Percentiles rank a stretch among this genome's conserved stretches.
phyloP scores from a whole-genome alignment of 2,329 filamentous ascomycete species.

The Blastomyces parvus region DNA sequence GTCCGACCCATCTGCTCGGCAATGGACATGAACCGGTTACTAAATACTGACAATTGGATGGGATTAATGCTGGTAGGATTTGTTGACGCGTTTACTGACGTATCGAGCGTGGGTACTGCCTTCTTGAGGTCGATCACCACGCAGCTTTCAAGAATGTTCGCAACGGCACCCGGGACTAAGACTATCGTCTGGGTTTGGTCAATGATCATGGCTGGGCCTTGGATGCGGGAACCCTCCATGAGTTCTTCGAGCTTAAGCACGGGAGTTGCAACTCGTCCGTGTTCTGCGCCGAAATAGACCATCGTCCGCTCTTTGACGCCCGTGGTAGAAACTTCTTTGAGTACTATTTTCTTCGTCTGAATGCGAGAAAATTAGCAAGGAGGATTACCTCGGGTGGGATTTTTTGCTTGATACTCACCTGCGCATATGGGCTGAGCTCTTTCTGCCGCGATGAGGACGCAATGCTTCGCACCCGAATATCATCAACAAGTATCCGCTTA shows the following conservation, averaged over 20 bases:
- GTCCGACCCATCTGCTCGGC: conserved; percentile 52
- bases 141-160: conserved; percentile 72
- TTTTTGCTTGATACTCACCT: conserved; percentile 28
- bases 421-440: conserved; percentile 60
- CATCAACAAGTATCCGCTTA: conserved; percentile 77
- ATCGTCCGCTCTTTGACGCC: conserved; percentile 39
- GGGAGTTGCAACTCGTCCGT: conserved; percentile 26
- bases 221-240: conserved; percentile 25
- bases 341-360: conserved; percentile 21
- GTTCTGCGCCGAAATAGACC: conserved; percentile 31
- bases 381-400: background rate
- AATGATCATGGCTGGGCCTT: conserved; percentile 73
- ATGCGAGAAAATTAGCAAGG: conserved; percentile 25
- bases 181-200: conserved; percentile 73
- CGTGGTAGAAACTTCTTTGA: conserved; percentile 50
- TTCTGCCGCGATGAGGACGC: conserved; percentile 54
- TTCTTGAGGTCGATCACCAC: conserved; percentile 74
- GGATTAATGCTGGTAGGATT: conserved; percentile 41
- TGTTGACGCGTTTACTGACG: conserved; percentile 8
- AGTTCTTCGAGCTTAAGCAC: conserved; percentile 30
- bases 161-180: conserved; percentile 66
- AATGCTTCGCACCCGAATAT: conserved; percentile 78
- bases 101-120: conserved; percentile 16
- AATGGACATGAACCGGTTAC: conserved; percentile 50
- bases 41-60: conserved; percentile 47